These are phyloP conservation scores for Pestalotiopsis sp. DNA, from an alignment of 2,329 filamentous ascomycete genomes.

Conservation along the genomic window DNA sequence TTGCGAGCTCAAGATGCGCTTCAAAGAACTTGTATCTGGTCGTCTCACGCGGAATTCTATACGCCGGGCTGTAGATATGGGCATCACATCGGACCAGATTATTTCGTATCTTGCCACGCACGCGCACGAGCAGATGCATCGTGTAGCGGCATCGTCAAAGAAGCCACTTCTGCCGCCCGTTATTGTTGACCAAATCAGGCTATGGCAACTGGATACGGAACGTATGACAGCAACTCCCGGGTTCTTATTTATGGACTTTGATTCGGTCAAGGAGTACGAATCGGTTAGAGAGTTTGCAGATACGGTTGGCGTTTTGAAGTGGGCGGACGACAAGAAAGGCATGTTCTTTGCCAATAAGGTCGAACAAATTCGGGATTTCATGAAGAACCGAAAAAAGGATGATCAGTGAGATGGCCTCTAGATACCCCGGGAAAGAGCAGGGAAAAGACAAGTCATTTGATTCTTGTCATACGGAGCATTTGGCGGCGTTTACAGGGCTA, in stretches of 20 bases:
- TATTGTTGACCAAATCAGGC: slow-evolving; percentile 93
- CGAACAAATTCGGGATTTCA: slow-evolving; percentile 83
- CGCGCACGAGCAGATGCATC: slow-evolving; percentile 91
- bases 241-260: slow-evolving; percentile 90
- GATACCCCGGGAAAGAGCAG: not conserved
- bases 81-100: slow-evolving; percentile 95
- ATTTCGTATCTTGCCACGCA: slow-evolving; percentile 90
- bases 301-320: slow-evolving; percentile 86
- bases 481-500: not conserved
- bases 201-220: slow-evolving; percentile 98
- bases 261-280: slow-evolving; percentile 69
- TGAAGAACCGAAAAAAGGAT: slow-evolving; percentile 48
- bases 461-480: not conserved
- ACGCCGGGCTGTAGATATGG: slow-evolving; percentile 81
- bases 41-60: slow-evolving; percentile 89
- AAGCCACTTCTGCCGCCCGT: slow-evolving; percentile 86
- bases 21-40: slow-evolving; percentile 91
- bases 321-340: slow-evolving; percentile 77
- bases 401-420: not conserved
- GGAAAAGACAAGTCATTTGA: not conserved
- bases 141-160: slow-evolving; percentile 58
- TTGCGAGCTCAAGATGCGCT: slow-evolving; percentile 83
- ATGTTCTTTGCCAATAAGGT: slow-evolving; percentile 92
- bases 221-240: slow-evolving; percentile 83
- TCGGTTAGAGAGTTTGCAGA: slow-evolving; percentile 78